These are phyloP conservation scores for Botrytis byssoidea DNA, from an alignment of 2,329 filamentous ascomycete genomes.

Conservation along the genomic window DNA sequence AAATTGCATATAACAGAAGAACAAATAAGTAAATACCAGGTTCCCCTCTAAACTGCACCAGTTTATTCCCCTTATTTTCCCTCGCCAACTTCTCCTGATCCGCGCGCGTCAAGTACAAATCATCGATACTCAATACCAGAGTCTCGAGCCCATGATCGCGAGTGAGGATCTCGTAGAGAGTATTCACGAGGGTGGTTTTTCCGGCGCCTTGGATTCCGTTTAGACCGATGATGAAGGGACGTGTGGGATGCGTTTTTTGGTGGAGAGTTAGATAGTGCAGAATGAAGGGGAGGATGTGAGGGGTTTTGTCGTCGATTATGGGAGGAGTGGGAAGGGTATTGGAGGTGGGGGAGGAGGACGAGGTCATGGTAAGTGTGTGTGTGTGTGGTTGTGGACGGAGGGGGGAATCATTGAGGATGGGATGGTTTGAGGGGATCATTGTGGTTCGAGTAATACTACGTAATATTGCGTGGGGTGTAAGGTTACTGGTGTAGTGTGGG, in stretches of 20 bases:
- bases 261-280: constrained; percentile 57
- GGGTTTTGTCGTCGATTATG: constrained; percentile 74
- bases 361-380: not conserved
- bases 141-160: constrained; percentile 53
- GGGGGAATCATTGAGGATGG: not conserved
- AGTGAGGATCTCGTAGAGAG: constrained; percentile 56
- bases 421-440: too few relatives aligned
- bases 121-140: constrained; percentile 63
- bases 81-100: constrained; percentile 54
- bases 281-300: constrained; percentile 76
- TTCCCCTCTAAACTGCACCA: constrained; percentile 66
- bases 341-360: not conserved
- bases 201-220: constrained; percentile 91
- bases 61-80: constrained; percentile 54
- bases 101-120: constrained; percentile 64
- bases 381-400: not conserved
- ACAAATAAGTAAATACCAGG: constrained; percentile 45
- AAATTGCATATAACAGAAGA: too few relatives aligned
- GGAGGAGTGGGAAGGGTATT: constrained; percentile 22
- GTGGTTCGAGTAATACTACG: too few relatives aligned
- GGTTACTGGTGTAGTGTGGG: too few relatives aligned
- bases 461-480: too few relatives aligned
- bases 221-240: constrained; percentile 79
- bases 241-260: constrained; percentile 40
- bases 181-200: constrained; percentile 81